phyloP scores from a whole-genome alignment of 1,139 yeast genomes.

The Yamadazyma atmosphaerica region DNA sequence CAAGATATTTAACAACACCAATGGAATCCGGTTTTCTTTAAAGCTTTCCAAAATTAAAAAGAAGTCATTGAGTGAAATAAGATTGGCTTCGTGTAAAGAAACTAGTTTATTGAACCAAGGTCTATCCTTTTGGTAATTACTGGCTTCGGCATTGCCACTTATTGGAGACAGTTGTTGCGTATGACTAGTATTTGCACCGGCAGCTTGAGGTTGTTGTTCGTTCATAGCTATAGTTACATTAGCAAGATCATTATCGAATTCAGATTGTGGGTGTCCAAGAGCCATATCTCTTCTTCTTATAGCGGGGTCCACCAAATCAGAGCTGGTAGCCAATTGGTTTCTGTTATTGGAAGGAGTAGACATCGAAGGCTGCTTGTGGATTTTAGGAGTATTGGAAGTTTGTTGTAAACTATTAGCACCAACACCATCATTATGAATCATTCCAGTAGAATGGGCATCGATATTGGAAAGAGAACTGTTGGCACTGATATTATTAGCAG shows the following conservation, averaged over 20 bases:
- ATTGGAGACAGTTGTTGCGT: slow-evolving; percentile 10
- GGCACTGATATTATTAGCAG: background rate
- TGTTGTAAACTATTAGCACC: slow-evolving; percentile 1
- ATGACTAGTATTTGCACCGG: slow-evolving; percentile 16
- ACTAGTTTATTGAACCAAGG: slow-evolving; percentile 41
- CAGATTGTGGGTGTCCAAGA: slow-evolving; percentile 13
- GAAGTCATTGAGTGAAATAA: slow-evolving; percentile 33
- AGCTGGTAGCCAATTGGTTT: slow-evolving; percentile 8
- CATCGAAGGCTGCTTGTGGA: background rate
- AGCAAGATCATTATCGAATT: slow-evolving; percentile 33
- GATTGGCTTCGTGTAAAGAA: slow-evolving; percentile 29
- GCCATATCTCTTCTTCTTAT: slow-evolving; percentile 2
- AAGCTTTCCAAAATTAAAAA: slow-evolving; percentile 40
- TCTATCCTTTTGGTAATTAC: slow-evolving; percentile 37
- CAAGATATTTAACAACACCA: slow-evolving; percentile 39
- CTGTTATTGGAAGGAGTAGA: slow-evolving; percentile 1
- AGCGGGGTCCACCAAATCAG: background rate
- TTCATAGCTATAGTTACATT: slow-evolving; percentile 37
- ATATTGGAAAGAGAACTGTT: background rate
- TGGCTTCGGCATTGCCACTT: background rate
- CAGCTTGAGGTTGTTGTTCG: slow-evolving; percentile 27
- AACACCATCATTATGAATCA: slow-evolving; percentile 1
- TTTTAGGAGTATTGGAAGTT: background rate
- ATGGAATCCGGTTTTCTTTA: slow-evolving; percentile 40
- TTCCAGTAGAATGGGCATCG: slow-evolving; percentile 2